These are phyloP conservation scores for Gastrolobium villosum DNA, from an alignment of 306 rosid genomes.

Conservation along the genomic window DNA sequence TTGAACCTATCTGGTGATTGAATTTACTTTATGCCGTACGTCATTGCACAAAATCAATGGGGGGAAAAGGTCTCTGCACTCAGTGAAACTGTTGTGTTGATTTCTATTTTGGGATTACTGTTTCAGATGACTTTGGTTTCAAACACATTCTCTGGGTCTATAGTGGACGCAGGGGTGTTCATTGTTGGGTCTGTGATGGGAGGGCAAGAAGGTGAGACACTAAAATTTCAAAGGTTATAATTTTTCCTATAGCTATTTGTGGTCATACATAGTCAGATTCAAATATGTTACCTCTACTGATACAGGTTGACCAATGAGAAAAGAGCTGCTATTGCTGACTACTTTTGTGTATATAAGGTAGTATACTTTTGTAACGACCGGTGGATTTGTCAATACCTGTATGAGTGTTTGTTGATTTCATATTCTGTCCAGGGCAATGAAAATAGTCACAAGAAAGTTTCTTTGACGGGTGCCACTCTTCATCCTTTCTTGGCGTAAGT, in stretches of 20 bases:
- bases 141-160: slow-evolving; percentile 90
- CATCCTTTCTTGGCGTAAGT: slow-evolving; percentile 92
- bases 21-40: background rate
- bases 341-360: slow-evolving; percentile 91
- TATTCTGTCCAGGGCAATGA: slow-evolving; percentile 81
- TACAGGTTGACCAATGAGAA: slow-evolving; percentile 87
- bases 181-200: slow-evolving; percentile 93
- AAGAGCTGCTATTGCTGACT: slow-evolving; percentile 85
- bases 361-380: background rate
- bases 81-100: slow-evolving; percentile 28
- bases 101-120: slow-evolving; percentile 30
- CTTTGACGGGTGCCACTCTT: slow-evolving; percentile 67
- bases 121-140: slow-evolving; percentile 90
- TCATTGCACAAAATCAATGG: slow-evolving; percentile 11
- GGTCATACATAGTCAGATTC: background rate
- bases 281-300: slow-evolving; percentile 40
- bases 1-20: slow-evolving; percentile 12
- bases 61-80: background rate
- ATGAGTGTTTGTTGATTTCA: slow-evolving; percentile 26
- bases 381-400: slow-evolving; percentile 29
- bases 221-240: slow-evolving; percentile 8
- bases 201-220: slow-evolving; percentile 82
- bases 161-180: slow-evolving; percentile 98
- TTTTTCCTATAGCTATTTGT: slow-evolving; percentile 21
- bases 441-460: slow-evolving; percentile 85